These are phyloP conservation scores for Avena atlantica DNA, from an alignment of 176 grass and related monocot genomes.

Conservation along the genomic window DNA sequence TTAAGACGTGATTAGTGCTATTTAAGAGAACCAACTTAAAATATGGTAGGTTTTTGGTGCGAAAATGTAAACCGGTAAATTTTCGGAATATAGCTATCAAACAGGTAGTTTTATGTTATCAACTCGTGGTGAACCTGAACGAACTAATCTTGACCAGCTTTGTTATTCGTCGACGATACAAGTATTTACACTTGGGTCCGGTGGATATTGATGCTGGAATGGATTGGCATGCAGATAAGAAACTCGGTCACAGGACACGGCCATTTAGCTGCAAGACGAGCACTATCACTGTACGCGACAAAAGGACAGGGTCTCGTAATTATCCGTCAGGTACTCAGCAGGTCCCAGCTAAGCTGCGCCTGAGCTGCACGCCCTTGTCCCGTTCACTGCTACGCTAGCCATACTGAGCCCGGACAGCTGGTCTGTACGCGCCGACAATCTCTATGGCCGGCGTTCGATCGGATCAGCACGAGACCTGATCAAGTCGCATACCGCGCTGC, in stretches of 20 bases:
- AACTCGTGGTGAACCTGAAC: no score
- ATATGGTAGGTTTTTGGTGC: no score
- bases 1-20: no score
- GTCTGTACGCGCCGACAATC: conserved; percentile 32
- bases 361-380: background rate
- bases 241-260: background rate
- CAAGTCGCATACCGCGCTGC: background rate
- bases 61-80: no score
- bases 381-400: background rate
- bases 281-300: background rate
- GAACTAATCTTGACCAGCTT: background rate
- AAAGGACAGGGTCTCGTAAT: conserved; percentile 7
- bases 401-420: background rate
- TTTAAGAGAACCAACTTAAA: no score
- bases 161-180: no score
- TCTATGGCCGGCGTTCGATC: background rate
- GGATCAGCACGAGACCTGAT: background rate
- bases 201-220: background rate
- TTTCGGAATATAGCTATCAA: no score
- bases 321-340: conserved; percentile 33
- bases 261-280: background rate
- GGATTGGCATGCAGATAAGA: background rate
- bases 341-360: background rate
- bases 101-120: no score
- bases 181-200: background rate